Conservation (phyloP, 148 eudicot species). For the Heliamphora exappendiculata region DNA sequence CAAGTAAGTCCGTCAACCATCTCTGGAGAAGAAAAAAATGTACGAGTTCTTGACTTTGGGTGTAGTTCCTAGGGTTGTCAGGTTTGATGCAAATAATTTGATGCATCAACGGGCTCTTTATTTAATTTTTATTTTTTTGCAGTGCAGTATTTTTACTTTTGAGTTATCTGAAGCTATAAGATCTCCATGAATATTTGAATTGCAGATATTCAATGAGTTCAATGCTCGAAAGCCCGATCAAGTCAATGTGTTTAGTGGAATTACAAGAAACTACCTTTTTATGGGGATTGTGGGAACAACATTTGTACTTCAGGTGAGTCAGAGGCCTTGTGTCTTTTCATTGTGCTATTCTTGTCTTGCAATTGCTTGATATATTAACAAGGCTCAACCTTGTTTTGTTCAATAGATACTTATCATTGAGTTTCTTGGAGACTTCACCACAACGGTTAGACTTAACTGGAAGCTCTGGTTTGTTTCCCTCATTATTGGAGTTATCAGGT, state of each 20-base stretch:
- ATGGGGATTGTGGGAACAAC: constrained; percentile 66
- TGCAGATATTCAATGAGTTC: constrained; percentile 84
- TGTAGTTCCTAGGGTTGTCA: neutral
- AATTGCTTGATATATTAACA: constrained; percentile 8
- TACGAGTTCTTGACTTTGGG: neutral
- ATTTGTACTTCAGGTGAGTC: constrained; percentile 72
- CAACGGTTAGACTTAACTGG: constrained; percentile 53
- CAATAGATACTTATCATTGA: constrained; percentile 56
- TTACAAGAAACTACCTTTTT: constrained; percentile 59
- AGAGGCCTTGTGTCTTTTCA: constrained; percentile 6
- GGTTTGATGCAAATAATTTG: neutral
- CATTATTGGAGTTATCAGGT: constrained; percentile 64
- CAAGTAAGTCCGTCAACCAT: constrained; percentile 46
- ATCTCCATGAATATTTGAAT: neutral
- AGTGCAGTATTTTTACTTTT: neutral
- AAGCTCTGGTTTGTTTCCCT: constrained; percentile 61
- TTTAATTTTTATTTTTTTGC: neutral
- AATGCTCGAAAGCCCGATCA: constrained; percentile 87
- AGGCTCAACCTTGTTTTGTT: constrained; percentile 5
- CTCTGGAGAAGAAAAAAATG: neutral
- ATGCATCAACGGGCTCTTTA: neutral
- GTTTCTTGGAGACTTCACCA: constrained; percentile 65
- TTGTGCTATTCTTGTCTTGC: neutral
- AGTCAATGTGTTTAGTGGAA: constrained; percentile 62
- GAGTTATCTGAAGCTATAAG: neutral